A percentile compares a stretch with the other conserved stretches of the same genome.
Evolutionary conservation across 805 yeast genomes (phyloP).

Genomic region (Komagataella mondaviorum): DNA sequence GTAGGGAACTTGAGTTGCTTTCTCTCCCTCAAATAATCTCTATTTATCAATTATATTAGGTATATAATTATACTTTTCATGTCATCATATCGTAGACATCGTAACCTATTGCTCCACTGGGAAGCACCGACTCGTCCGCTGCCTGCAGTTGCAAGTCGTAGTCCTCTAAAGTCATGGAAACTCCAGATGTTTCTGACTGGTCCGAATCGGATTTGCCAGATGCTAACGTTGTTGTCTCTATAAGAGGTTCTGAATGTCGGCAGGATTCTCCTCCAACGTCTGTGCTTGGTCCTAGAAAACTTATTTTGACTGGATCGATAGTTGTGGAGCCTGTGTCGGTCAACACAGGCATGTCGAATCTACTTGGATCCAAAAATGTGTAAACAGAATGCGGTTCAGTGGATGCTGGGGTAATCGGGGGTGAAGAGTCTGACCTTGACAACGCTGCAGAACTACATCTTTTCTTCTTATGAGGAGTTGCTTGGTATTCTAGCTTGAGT

Average conservation of each 20-base stretch:
- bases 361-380: neutral
- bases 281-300: constrained; percentile 6
- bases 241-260: neutral
- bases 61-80: neutral
- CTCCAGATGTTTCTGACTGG: neutral
- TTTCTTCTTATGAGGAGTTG: neutral
- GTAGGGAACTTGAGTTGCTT: constrained; percentile 2
- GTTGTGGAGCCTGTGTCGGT: constrained; percentile 2
- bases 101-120: neutral
- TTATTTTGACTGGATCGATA: constrained; percentile 17
- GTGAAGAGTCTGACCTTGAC: constrained; percentile 7
- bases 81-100: neutral
- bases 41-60: neutral
- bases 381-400: neutral
- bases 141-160: neutral
- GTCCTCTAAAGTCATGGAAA: neutral
- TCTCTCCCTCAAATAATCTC: neutral
- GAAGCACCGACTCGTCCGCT: neutral
- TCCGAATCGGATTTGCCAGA: neutral
- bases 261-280: neutral
- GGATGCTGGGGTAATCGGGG: constrained; percentile 7
- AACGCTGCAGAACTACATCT: constrained; percentile 1
- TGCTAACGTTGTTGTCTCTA: neutral
- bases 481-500: constrained; percentile 8
- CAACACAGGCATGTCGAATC: neutral